Base-by-base conservation (phyloP, 139 green algal genomes). In the Coccomyxa sp. region DNA sequence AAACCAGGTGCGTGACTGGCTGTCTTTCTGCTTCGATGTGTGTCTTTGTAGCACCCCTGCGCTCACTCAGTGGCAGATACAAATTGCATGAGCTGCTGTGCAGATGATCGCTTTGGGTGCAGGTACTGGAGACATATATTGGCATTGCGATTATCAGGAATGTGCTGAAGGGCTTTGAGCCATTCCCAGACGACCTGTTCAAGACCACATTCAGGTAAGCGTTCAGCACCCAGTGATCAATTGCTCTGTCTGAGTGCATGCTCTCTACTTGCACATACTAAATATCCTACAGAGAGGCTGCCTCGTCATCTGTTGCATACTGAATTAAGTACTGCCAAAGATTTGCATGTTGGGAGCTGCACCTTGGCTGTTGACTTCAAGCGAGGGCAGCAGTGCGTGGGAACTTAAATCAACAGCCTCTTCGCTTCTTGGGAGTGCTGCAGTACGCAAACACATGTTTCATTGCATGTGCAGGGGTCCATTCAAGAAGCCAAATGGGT, bases 401-500 rank as follows among this genome's bases (percentile, higher is more conserved):
- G n/a, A n/a, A n/a, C n/a, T n/a, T n/a, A n/a, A n/a, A n/a, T n/a
- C n/a, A n/a, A n/a, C n/a, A n/a, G n/a, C n/a, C n/a, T n/a, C n/a
- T n/a, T n/a, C 36, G 44, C 14, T 36, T 72, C 8, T 36, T 39
- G n/a, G 9, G 64, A 18, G 14, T 36, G n/a, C 14, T 35, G 22
- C 22, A 72, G n/a, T 72, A n/a, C 64, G 27, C 64, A 18, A 72
- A 31, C 12, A 31, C 64, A 72, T 72, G 10, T 39, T 39, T 12
- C 8, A 12, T 68, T 36, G 58, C 37, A 35, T 14, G 39, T 34
- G 55, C 29, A 83, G 75, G 24, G 22, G 83, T 0, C 90, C 93
- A 1, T 93, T 97, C 80, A 75, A 68, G 31, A 82, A 70, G 22
- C 87, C 88, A 2, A 55, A 82, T 39, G 93, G 93, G 8, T 97